Base-by-base conservation (phyloP, 371 early-diverging fungal genomes). In the Syncephalastrum sp. region DNA sequence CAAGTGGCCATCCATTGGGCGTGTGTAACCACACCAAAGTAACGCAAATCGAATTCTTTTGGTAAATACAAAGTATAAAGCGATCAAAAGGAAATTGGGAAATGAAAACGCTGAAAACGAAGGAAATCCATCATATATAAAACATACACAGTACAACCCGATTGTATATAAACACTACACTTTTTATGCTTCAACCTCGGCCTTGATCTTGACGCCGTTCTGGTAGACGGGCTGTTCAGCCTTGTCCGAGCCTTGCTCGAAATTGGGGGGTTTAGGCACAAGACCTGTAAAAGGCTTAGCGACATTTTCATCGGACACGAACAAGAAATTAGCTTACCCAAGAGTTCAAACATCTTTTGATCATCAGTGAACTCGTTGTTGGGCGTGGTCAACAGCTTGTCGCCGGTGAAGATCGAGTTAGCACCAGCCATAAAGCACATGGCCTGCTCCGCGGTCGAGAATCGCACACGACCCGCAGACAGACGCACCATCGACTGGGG, bases 331-430 rank as follows among this genome's bases (percentile, higher is more conserved):
- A 16, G 24, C 63, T 76, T 77, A 80, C 89, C 89, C 45, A 90
- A 74, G 23, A 81, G 74, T 17, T 89, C 78, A 73, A 91, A 90
- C 91, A 92, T 91, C 62, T 74, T 74, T 71, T 85, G 75, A 64
- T 92, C 93, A 17, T 85, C 86, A 29, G 77, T 78, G 49, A 79
- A 74, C 59, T 83, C 88, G 69, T 91, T 92, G 79, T 91, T 91
- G 56, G 88, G 88, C 0, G 93, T 92, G n/a, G 93, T 92, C 64
- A 92, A 68, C 51, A 92, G 74, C 69, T 88, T 90, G 62, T 92
- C 91, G 56, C 93, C 93, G 14, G 93, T 92, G 63, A 92, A 92
- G 67, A 92, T 90, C 14, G 89, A 88, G 79, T 92, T 92, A 57
- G 93, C 93, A 58, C 93, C 93, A 10, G 91, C 87, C 84, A 90